Base-by-base conservation (phyloP, 2,329 filamentous ascomycete species). In the Aspergillus tamarii region DNA sequence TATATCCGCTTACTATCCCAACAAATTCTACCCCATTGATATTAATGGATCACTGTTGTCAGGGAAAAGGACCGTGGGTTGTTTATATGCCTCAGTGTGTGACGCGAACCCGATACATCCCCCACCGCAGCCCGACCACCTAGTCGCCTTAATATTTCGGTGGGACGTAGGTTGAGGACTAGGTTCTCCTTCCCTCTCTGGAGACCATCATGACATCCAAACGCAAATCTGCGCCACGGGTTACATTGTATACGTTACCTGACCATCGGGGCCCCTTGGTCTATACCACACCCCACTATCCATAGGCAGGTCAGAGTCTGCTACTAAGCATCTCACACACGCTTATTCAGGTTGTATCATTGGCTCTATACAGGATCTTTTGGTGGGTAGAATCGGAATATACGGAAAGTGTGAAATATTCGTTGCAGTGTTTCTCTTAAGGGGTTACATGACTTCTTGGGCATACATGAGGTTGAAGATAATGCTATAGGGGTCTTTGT, bases 361-460 rank as follows among this genome's bases (percentile, higher is more conserved):
- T 70, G 60, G 62, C 58, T 70, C 67, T 71, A 71, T 71, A 69
- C 68, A 70, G 62, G 59, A 71, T 73, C 71, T 73, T 69, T 72
- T 65, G 68, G 63, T 62, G 52, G 64, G 66, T 64, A 66, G 64
- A 64, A 64, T 57, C 60, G 63, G 66, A 66, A 66, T 68, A 68
- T 69, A 69, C 66, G 66, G 63, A 62, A 48, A 63, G 58, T 41
- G 63, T 26, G 57, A 66, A 67, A 63, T 65, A 64, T 75, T 76
- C 75, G 71, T 77, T 68, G 69, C 72, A 70, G 70, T 67, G 70
- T 71, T 73, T 77, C 72, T 73, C 71, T 74, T 69, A 65, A 60
- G 57, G 67, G 67, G 64, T 71, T 80, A 80, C 78, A 80, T 80
- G 76, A 79, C 69, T 78, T 77, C 71, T 73, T 68, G 74, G 72